phyloP scores from a whole-genome alignment of 1,139 yeast genomes.

The Meyerozyma elateridarum region DNA sequence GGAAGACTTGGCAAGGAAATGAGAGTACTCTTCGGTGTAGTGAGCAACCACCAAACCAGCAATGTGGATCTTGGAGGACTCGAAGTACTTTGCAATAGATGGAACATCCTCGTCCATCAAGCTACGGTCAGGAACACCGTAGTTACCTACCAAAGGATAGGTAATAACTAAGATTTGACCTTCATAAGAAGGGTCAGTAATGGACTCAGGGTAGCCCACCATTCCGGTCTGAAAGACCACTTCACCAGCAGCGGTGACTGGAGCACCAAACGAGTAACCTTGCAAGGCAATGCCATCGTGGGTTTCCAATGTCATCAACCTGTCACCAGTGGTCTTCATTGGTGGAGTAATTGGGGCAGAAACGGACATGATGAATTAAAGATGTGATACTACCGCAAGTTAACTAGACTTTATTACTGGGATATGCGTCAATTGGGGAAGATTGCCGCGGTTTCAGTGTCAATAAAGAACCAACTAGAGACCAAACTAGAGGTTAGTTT shows the following conservation, averaged over 20 bases:
- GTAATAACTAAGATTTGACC: constrained; percentile 98
- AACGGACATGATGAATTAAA: constrained; percentile 16
- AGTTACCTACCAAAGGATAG: constrained; percentile 95
- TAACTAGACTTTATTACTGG: constrained; percentile 2
- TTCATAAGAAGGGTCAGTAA: constrained; percentile 97
- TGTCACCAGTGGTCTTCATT: constrained; percentile 74
- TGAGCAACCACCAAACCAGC: constrained; percentile 97
- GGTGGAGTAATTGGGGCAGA: constrained; percentile 87
- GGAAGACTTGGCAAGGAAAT: constrained; percentile 86
- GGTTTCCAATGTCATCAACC: constrained; percentile 84
- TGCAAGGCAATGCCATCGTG: constrained; percentile 86
- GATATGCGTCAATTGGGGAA: constrained; percentile 1
- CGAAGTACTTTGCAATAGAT: constrained; percentile 85
- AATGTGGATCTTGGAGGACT: constrained; percentile 84
- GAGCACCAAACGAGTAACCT: constrained; percentile 98
- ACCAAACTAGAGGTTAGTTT: too few relatives aligned
- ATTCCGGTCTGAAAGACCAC: constrained; percentile 99
- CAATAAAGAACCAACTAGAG: too few relatives aligned
- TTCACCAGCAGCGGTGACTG: constrained; percentile 88
- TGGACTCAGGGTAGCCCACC: constrained; percentile 99
- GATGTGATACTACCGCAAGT: constrained; percentile 10
- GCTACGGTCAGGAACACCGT: constrained; percentile 94
- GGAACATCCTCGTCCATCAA: constrained; percentile 71
- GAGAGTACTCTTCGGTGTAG: constrained; percentile 95
- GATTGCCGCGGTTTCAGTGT: not conserved